Conservation (phyloP, 2,329 filamentous ascomycete species). For the Aspergillus glaucus region DNA sequence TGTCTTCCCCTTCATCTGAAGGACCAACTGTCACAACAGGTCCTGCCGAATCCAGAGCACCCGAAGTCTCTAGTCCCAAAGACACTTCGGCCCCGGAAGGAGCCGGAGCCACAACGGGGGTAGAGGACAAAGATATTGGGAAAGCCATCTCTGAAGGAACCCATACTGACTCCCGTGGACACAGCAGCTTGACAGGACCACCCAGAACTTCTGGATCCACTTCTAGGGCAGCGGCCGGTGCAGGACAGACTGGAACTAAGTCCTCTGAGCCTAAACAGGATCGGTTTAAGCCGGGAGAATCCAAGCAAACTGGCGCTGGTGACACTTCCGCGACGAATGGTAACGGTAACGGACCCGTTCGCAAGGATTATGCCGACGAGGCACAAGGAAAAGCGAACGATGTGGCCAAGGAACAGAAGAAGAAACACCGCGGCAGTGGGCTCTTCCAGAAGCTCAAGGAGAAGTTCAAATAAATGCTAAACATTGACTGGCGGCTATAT, state of each 20-base stretch:
- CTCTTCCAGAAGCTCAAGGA: conserved; percentile 54
- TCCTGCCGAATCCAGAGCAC: background rate
- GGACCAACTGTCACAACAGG: conserved; percentile 1
- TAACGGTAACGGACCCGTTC: background rate
- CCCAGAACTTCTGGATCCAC: too few relatives aligned
- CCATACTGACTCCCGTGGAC: too few relatives aligned
- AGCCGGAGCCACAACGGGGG: background rate
- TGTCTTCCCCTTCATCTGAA: conserved; percentile 2
- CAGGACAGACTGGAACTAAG: background rate
- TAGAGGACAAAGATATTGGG: background rate
- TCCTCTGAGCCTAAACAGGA: background rate
- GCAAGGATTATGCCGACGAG: background rate
- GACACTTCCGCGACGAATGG: background rate
- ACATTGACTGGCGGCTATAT: background rate
- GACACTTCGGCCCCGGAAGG: background rate
- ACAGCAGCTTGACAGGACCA: too few relatives aligned
- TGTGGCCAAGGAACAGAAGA: conserved; percentile 44
- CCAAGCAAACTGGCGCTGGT: background rate
- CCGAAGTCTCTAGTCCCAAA: background rate
- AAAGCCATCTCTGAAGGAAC: too few relatives aligned
- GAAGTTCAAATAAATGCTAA: conserved; percentile 39
- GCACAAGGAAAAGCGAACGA: conserved; percentile 10
- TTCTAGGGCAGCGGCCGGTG: background rate
- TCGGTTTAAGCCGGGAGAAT: background rate
- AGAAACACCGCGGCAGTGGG: conserved; percentile 59